A percentile compares a stretch with the other conserved stretches of the same genome.
These are phyloP conservation scores for Ophiostoma angusticollis DNA, from an alignment of 2,329 filamentous ascomycete genomes.

Conservation along the genomic window DNA sequence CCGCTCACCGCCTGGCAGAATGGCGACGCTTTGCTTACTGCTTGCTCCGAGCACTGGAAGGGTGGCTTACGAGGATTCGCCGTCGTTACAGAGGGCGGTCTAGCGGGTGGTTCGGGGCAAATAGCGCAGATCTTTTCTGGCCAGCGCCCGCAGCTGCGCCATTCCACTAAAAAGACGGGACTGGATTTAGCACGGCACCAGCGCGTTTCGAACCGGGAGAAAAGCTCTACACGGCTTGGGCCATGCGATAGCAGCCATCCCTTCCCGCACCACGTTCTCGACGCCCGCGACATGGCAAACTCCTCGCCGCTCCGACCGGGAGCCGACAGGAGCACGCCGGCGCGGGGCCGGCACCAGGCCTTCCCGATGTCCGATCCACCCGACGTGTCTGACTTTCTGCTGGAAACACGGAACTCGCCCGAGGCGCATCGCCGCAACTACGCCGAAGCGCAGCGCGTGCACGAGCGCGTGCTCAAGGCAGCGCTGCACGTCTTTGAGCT, in stretches of 20 bases:
- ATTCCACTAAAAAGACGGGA: too few relatives aligned
- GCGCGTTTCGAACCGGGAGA: too few relatives aligned
- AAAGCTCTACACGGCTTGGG: too few relatives aligned
- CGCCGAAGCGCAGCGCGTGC: constrained; percentile 19
- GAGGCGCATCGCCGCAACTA: constrained; percentile 20
- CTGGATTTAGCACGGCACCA: too few relatives aligned
- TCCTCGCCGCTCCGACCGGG: constrained; percentile 17
- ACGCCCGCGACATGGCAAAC: constrained; percentile 16
- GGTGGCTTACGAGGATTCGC: too few relatives aligned
- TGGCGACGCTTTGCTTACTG: too few relatives aligned
- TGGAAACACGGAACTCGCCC: constrained; percentile 21
- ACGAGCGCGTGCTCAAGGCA: constrained; percentile 17
- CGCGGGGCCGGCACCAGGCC: constrained; percentile 4
- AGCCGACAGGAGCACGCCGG: background rate
- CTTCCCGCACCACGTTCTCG: background rate
- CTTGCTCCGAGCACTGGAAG: too few relatives aligned
- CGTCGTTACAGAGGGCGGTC: too few relatives aligned
- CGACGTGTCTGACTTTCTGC: constrained; percentile 18
- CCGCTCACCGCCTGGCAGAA: constrained; percentile 14
- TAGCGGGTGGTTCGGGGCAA: too few relatives aligned
- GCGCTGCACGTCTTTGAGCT: constrained; percentile 15
- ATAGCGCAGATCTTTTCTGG: too few relatives aligned
- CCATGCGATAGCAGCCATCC: background rate
- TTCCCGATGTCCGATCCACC: constrained; percentile 8
- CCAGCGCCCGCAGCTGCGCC: too few relatives aligned